These are phyloP conservation scores for Urochloa ruziziensis DNA, from an alignment of 176 grass and related monocot species.

Conservation along the genomic window DNA sequence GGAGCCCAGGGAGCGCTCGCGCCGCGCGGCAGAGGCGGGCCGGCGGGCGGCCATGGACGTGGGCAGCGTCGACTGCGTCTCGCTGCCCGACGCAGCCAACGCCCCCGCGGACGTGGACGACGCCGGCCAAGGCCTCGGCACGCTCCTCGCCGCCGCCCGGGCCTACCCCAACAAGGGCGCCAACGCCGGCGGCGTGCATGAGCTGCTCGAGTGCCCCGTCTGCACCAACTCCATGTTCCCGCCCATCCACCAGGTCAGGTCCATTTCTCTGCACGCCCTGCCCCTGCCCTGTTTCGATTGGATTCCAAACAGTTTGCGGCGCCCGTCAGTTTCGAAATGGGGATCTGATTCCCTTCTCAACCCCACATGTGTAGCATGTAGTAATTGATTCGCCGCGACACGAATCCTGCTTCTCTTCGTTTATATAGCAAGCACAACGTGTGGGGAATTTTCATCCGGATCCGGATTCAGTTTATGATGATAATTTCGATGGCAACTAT, in stretches of 20 bases:
- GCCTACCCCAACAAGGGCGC: slow-evolving; percentile 41
- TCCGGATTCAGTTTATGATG: background rate
- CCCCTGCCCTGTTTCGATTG: background rate
- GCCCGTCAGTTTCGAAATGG: background rate
- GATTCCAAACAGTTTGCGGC: too few relatives aligned
- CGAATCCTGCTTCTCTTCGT: background rate
- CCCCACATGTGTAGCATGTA: background rate
- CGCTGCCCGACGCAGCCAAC: slow-evolving; percentile 53
- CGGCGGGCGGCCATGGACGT: slow-evolving; percentile 47
- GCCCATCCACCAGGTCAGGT: slow-evolving; percentile 83
- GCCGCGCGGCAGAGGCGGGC: slow-evolving; percentile 6
- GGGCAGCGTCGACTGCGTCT: slow-evolving; percentile 67
- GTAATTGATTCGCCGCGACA: background rate
- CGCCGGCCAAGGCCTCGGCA: slow-evolving; percentile 25
- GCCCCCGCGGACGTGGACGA: slow-evolving; percentile 33
- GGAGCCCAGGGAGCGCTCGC: slow-evolving; percentile 1
- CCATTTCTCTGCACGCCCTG: too few relatives aligned
- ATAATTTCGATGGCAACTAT: background rate
- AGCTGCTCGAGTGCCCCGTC: slow-evolving; percentile 96
- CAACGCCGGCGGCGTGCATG: slow-evolving; percentile 59
- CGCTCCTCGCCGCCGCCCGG: slow-evolving; percentile 30
- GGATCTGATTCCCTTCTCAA: slow-evolving; percentile 7
- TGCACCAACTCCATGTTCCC: slow-evolving; percentile 99
- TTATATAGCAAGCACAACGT: background rate
- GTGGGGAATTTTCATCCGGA: background rate